Conservation (phyloP, 164 flowering plant species). For the Buxus sempervirens region DNA sequence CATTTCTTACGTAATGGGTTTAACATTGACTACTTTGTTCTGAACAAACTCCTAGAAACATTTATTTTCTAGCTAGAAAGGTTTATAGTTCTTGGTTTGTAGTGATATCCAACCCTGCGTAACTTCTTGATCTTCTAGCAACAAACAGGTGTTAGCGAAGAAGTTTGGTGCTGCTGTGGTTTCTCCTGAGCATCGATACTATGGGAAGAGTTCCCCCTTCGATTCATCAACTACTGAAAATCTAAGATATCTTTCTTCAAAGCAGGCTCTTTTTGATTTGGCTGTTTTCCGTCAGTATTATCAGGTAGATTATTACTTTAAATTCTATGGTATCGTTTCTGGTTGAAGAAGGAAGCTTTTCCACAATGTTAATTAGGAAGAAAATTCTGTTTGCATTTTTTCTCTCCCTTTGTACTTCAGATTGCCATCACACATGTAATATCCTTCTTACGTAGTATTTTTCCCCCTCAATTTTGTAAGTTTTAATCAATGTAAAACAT, state of each 20-base stretch:
- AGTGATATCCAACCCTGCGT: neutral
- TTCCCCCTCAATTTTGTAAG: no score
- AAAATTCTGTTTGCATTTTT: neutral
- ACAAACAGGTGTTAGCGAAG: conserved; percentile 80
- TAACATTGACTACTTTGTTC: no score
- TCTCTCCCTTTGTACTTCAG: neutral
- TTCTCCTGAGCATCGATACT: conserved; percentile 94
- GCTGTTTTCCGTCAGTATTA: conserved; percentile 83
- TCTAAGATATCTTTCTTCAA: conserved; percentile 79
- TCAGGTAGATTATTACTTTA: conserved; percentile 49
- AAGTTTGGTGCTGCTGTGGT: conserved; percentile 97
- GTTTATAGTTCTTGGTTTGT: neutral
- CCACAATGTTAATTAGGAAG: neutral
- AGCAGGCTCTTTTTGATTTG: conserved; percentile 93
- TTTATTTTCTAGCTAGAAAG: no score
- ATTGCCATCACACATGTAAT: neutral
- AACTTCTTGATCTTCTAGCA: conserved; percentile 7
- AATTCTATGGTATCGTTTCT: neutral
- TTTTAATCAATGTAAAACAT: no score
- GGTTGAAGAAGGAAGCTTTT: neutral
- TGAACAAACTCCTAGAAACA: no score
- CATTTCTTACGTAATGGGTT: neutral
- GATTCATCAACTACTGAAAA: conserved; percentile 62
- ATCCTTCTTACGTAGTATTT: neutral
- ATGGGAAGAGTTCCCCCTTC: conserved; percentile 96